These are phyloP conservation scores for Exophiala oligosperma DNA, from an alignment of 2,329 filamentous ascomycete species.

Conservation along the genomic window DNA sequence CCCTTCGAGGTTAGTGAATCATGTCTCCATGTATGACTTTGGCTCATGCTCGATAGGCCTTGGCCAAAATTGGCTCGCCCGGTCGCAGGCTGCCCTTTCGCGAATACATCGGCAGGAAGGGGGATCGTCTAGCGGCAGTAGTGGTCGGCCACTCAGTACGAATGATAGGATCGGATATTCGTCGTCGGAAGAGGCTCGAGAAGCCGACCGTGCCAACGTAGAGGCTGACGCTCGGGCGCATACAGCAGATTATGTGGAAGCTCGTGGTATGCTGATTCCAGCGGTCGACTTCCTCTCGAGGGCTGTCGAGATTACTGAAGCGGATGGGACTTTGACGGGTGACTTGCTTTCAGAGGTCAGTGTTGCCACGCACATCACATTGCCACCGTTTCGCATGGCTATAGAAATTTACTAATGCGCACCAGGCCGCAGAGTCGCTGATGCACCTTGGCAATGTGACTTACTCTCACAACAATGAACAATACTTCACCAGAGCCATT, in stretches of 20 bases:
- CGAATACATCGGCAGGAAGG: slow-evolving; percentile 48
- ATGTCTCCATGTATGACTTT: slow-evolving; percentile 4
- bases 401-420: too few species aligned
- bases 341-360: slow-evolving; percentile 47
- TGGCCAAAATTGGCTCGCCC: slow-evolving; percentile 52
- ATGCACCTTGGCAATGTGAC: slow-evolving; percentile 56
- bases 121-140: slow-evolving; percentile 39
- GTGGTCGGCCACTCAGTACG: slow-evolving; percentile 27
- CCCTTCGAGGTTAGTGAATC: slow-evolving; percentile 42
- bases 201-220: slow-evolving; percentile 29
- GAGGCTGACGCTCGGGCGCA: slow-evolving; percentile 42
- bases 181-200: slow-evolving; percentile 33
- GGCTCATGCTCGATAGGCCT: slow-evolving; percentile 39
- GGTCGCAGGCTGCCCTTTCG: slow-evolving; percentile 51
- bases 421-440: slow-evolving; percentile 51
- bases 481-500: slow-evolving; percentile 49
- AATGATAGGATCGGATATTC: slow-evolving; percentile 20
- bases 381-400: background rate
- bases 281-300: slow-evolving; percentile 53
- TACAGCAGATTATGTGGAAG: slow-evolving; percentile 52
- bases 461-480: slow-evolving; percentile 44
- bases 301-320: slow-evolving; percentile 46
- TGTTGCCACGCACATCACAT: slow-evolving; percentile 17
- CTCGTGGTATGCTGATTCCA: slow-evolving; percentile 51
- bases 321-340: slow-evolving; percentile 40